Base-by-base conservation (phyloP, 495 filamentous ascomycete genomes). In the Achaetomiella virescens region DNA sequence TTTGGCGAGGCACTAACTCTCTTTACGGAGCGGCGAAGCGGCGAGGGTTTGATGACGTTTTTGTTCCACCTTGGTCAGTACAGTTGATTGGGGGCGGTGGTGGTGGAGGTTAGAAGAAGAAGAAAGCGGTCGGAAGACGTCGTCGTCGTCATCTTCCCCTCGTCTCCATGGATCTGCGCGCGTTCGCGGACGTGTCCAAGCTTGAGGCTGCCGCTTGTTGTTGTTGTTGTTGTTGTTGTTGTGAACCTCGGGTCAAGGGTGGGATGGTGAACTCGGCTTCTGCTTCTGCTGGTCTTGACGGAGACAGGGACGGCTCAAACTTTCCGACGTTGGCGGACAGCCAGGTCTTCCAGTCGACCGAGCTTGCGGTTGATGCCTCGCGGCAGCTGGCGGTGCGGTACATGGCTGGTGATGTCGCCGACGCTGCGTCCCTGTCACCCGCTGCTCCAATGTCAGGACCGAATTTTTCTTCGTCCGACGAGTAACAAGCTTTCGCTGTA, bases 81-180 rank as follows among this genome's bases (percentile, higher is more conserved):
- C 5, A 31, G 27, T 17, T 40, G 37, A 14, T 14, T 24, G 31
- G 15, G 21, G 18, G 12, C 15, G 11, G 1, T 25, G 20, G 9
- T 49, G 47, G 22, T 21, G 48, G 0, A 12, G 27, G 2, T 33
- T 38, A 27, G n/a, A n/a, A 6, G 3, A 12, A 10, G 3, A 18
- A n/a, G 18, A 10, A n/a, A n/a, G 17, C 12, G 49, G 10, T 0
- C 21, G 0, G 22, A 42, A 52, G 22, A 52, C 49, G 50, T 44
- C 50, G 40, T 44, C 50, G 9, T 42, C 25, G 7, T 43, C 38
- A 15, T 52, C 15, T 3, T 38, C 31, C 31, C 11, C 31, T 71
- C 69, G 11, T 86, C 80, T 27, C 74, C 76, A 25, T 76, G 64
- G 43, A 81, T 82, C 44, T 87, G 83, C 1, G 84, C 78, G 31